Percentiles rank a stretch among this genome's conserved stretches.
phyloP scores from a whole-genome alignment of 495 filamentous ascomycete species.

The Platismatia glauca region DNA sequence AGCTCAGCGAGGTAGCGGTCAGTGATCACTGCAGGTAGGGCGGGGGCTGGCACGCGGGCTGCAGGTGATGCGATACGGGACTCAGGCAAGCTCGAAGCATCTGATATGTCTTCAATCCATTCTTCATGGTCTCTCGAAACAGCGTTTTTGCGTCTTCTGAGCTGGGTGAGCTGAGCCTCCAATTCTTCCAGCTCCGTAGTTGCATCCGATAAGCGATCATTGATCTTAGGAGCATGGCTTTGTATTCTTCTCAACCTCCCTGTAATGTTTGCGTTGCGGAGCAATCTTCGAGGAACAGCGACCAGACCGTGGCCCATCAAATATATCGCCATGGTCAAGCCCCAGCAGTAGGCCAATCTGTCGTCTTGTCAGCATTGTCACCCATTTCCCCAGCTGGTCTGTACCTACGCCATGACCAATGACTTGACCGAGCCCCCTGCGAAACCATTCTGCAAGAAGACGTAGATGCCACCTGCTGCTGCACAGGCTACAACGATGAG shows the following conservation, averaged over 20 bases:
- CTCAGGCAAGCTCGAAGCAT: slow-evolving; percentile 61
- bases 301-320: slow-evolving; percentile 96
- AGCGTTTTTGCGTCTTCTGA: slow-evolving; percentile 72
- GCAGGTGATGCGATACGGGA: slow-evolving; percentile 44
- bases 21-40: slow-evolving; percentile 72
- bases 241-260: slow-evolving; percentile 65
- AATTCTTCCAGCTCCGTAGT: slow-evolving; percentile 70
- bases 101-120: slow-evolving; percentile 89
- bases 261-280: slow-evolving; percentile 65
- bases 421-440: slow-evolving; percentile 57
- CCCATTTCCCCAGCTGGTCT: neutral
- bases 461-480: slow-evolving; percentile 67
- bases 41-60: slow-evolving; percentile 28
- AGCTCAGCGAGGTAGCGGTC: slow-evolving; percentile 87
- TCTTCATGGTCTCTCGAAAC: slow-evolving; percentile 75
- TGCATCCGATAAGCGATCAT: slow-evolving; percentile 83
- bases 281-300: slow-evolving; percentile 72
- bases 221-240: slow-evolving; percentile 64
- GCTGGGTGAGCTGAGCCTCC: slow-evolving; percentile 66
- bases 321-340: slow-evolving; percentile 81
- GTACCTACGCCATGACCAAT: slow-evolving; percentile 62
- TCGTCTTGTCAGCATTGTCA: neutral
- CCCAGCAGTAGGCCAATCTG: slow-evolving; percentile 80
- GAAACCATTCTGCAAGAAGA: slow-evolving; percentile 71
- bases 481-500: slow-evolving; percentile 65